A percentile compares a stretch with the other conserved stretches of the same genome.
Conservation (phyloP, 208 protist genomes). For the Acanthamoeba comandoni region DNA sequence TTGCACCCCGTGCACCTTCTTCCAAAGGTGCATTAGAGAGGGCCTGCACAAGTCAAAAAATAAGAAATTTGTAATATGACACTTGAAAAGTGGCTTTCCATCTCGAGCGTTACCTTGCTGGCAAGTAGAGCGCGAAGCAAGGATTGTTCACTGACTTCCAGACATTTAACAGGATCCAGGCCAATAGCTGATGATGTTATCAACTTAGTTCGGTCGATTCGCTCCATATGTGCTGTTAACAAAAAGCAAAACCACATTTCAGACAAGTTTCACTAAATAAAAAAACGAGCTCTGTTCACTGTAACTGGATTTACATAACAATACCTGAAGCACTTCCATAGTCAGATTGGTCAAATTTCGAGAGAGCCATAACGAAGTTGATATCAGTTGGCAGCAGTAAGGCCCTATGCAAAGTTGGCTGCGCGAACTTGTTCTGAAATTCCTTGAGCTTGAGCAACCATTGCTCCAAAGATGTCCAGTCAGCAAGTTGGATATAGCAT, state of each 20-base stretch:
- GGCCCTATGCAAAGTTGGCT: background rate
- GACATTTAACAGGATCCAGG: constrained; percentile 20
- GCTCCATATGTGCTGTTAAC: too few relatives aligned
- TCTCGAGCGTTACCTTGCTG: constrained; percentile 32
- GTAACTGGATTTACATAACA: too few relatives aligned
- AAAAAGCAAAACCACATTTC: too few relatives aligned
- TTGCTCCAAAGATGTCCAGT: background rate
- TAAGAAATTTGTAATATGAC: too few relatives aligned
- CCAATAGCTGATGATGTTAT: too few relatives aligned
- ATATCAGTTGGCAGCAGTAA: background rate
- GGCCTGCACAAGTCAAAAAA: too few relatives aligned
- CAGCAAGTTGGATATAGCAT: constrained; percentile 6
- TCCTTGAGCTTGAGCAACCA: background rate
- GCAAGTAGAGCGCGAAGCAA: background rate
- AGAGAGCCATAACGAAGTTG: constrained; percentile 35
- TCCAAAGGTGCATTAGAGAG: constrained; percentile 4
- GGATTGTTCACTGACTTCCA: constrained; percentile 3
- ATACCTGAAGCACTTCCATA: constrained; percentile 49
- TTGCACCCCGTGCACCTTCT: background rate
- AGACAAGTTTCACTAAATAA: too few relatives aligned
- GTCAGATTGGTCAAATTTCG: constrained; percentile 30
- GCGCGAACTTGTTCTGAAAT: background rate
- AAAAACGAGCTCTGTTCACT: too few relatives aligned
- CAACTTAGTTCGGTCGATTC: too few relatives aligned
- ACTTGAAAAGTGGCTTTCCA: background rate